A percentile compares a stretch with the other conserved stretches of the same genome.
phyloP scores from a whole-genome alignment of 371 early-diverging fungal genomes.

The Actinomortierella ambigua region DNA sequence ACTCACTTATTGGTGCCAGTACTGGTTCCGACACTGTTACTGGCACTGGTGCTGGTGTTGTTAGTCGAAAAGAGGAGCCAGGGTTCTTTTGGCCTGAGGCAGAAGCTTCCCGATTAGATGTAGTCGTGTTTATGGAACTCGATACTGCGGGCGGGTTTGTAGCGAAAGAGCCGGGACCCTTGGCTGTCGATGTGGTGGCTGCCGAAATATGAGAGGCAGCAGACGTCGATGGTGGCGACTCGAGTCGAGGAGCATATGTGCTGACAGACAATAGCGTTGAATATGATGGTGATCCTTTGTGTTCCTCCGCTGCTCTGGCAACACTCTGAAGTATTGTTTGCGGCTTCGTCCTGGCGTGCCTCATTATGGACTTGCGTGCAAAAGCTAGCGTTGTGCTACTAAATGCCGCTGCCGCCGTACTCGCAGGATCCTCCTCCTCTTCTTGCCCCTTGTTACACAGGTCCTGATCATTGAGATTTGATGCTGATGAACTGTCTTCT shows the following conservation, averaged over 20 bases:
- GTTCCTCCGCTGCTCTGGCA: constrained; percentile 14
- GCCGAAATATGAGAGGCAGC: constrained; percentile 4
- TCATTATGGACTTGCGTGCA: constrained; percentile 32
- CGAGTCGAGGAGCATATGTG: not conserved
- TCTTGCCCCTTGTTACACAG: no score
- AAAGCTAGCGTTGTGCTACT: constrained; percentile 13
- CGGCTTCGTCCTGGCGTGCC: constrained; percentile 16
- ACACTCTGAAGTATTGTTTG: constrained; percentile 14
- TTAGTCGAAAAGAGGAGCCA: no score
- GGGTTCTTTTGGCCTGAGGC: not conserved
- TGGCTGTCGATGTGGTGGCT: no score
- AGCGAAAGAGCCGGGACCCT: constrained; percentile 4
- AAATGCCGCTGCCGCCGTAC: not conserved
- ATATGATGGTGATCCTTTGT: constrained; percentile 13
- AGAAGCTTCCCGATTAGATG: not conserved
- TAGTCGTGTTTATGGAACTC: not conserved
- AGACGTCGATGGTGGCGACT: not conserved
- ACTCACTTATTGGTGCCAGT: no score
- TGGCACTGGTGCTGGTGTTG: no score
- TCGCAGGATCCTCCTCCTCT: no score
- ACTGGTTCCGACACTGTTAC: no score
- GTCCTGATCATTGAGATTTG: no score
- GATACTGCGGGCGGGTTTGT: constrained; percentile 19
- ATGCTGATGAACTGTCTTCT: no score
- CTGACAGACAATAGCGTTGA: constrained; percentile 17